A percentile compares a stretch with the other conserved stretches of the same genome.
These are phyloP conservation scores for Clonostachys rosea DNA, from an alignment of 2,329 filamentous ascomycete species.

Conservation along the genomic window DNA sequence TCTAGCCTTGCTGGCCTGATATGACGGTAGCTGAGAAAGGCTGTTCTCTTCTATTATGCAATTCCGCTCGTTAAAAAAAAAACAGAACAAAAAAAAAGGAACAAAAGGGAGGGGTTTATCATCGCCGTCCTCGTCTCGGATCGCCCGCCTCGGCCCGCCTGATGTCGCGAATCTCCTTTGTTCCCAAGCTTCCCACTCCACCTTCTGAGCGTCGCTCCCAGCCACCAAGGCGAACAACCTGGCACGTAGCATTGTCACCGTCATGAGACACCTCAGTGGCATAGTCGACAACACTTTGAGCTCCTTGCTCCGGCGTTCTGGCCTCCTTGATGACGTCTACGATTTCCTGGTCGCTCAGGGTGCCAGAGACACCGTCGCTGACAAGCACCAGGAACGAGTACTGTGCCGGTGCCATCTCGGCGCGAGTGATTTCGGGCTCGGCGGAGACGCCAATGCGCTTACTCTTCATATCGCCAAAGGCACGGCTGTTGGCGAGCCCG, in stretches of 20 bases:
- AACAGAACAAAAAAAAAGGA: background rate
- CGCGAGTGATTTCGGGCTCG: conserved; percentile 80
- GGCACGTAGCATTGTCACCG: conserved; percentile 66
- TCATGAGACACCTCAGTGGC: conserved; percentile 75
- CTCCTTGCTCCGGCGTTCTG: conserved; percentile 81
- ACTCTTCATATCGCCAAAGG: conserved; percentile 87
- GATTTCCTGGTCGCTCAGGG: conserved; percentile 87
- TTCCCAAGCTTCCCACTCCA: conserved; percentile 82
- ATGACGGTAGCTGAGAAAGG: too few species aligned
- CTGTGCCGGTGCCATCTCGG: conserved; percentile 77
- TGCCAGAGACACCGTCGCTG: conserved; percentile 84
- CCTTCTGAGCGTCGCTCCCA: conserved; percentile 76
- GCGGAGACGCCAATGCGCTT: conserved; percentile 94
- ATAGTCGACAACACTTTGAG: conserved; percentile 75
- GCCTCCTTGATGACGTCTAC: conserved; percentile 95
- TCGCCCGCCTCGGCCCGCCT: conserved; percentile 76
- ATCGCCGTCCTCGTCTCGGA: conserved; percentile 51
- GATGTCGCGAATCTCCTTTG: conserved; percentile 86
- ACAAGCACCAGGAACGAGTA: conserved; percentile 87
- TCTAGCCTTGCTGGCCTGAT: too few species aligned
- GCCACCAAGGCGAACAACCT: conserved; percentile 62
- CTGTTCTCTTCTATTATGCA: too few species aligned
- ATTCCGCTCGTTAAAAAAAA: background rate
- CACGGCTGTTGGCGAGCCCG: conserved; percentile 86
- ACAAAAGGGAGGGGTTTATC: background rate